Evolutionary conservation across 1,139 yeast genomes (phyloP).

Genomic region (Diutina catenulata): DNA sequence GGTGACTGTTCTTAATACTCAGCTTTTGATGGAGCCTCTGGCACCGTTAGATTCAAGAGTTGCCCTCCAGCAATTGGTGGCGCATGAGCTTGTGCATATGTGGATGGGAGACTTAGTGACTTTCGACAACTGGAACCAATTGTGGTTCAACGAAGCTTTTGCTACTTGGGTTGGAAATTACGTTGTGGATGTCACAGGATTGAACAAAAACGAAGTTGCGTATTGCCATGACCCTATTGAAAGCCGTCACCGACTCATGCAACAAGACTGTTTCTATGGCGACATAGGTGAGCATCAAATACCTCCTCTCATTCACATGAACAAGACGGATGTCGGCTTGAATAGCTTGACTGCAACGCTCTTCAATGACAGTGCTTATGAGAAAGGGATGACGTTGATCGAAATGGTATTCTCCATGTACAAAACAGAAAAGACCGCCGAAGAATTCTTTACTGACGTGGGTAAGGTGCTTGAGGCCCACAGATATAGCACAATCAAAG

Average conservation of each 20-base stretch:
- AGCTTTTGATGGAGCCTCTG: constrained; percentile 24
- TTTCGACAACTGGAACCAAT: constrained; percentile 52
- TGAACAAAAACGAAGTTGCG: constrained; percentile 14
- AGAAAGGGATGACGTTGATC: constrained; percentile 51
- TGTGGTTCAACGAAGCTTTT: constrained; percentile 69
- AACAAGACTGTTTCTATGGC: constrained; percentile 24
- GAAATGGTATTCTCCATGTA: constrained; percentile 42
- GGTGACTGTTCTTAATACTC: constrained; percentile 44
- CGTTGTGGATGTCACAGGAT: constrained; percentile 17
- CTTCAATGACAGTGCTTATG: constrained; percentile 46
- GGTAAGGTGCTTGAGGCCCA: constrained; percentile 28
- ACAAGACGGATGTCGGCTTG: constrained; percentile 21
- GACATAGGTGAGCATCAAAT: constrained; percentile 12
- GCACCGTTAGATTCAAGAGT: background rate
- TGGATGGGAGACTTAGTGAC: constrained; percentile 63
- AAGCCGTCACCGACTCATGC: constrained; percentile 16
- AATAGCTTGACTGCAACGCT: constrained; percentile 27
- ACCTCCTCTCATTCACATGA: constrained; percentile 12
- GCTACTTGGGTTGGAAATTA: constrained; percentile 58
- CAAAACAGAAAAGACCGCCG: constrained; percentile 17
- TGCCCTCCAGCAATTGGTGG: constrained; percentile 32
- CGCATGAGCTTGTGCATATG: constrained; percentile 67
- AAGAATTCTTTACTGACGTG: constrained; percentile 24
- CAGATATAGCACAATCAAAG: constrained; percentile 31
- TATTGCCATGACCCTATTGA: constrained; percentile 18